phyloP scores from a whole-genome alignment of 495 filamentous ascomycete species.

The Trichoderma orchidacearum region DNA sequence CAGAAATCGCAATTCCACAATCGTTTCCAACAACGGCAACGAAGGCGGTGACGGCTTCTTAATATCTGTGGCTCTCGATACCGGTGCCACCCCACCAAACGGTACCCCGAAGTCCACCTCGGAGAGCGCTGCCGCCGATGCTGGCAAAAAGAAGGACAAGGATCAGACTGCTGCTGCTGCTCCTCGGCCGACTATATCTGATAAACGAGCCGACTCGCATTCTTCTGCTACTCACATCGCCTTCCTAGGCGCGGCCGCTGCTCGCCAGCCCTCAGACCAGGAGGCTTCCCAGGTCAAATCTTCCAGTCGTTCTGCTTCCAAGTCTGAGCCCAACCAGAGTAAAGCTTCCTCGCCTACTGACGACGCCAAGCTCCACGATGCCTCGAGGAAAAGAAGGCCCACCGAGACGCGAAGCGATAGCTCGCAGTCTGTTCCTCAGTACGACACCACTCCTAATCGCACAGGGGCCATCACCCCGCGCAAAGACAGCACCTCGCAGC shows the following conservation, averaged over 20 bases:
- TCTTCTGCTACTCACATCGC: conserved; percentile 72
- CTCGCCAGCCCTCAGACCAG: conserved; percentile 43
- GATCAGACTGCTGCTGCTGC: conserved; percentile 25
- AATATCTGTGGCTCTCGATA: conserved; percentile 84
- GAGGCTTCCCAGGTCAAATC: conserved; percentile 28
- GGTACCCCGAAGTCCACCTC: conserved; percentile 46
- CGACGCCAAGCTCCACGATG: conserved; percentile 64
- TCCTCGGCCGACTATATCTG: conserved; percentile 4
- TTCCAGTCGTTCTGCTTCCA: conserved; percentile 29
- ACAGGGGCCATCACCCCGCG: conserved; percentile 5
- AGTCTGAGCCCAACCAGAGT: conserved; percentile 23
- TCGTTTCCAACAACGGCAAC: conserved; percentile 48
- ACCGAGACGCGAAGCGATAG: conserved; percentile 37
- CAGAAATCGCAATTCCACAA: conserved; percentile 58
- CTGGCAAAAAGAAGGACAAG: conserved; percentile 37
- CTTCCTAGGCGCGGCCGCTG: conserved; percentile 67
- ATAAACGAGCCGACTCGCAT: conserved; percentile 26
- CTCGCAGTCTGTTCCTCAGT: conserved; percentile 31
- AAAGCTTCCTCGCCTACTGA: conserved; percentile 17
- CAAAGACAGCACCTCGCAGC: conserved; percentile 12
- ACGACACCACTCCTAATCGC: conserved; percentile 13
- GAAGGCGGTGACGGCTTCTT: conserved; percentile 63
- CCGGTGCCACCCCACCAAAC: conserved; percentile 53
- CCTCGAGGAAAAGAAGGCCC: conserved; percentile 50
- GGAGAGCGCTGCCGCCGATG: conserved; percentile 23